A percentile compares a stretch with the other conserved stretches of the same genome.
phyloP scores from a whole-genome alignment of 257 asterid genomes.

The Avicennia marina region DNA sequence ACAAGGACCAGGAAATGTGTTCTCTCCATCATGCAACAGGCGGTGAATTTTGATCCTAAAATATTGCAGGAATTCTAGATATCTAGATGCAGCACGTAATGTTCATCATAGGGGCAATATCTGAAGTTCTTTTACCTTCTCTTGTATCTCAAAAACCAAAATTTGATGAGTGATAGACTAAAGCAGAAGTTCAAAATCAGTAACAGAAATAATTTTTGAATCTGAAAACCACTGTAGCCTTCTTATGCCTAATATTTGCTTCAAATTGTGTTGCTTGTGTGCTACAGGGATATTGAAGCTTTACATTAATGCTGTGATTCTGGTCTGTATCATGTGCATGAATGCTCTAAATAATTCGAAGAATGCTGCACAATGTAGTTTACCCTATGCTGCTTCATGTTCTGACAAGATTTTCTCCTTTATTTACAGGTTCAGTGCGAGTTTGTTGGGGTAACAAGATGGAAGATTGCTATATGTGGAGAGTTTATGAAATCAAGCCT shows the following conservation, averaged over 20 bases:
- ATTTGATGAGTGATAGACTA: conserved; percentile 2
- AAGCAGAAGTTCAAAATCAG: too few species aligned
- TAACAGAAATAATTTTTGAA: too few species aligned
- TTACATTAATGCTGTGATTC: too few species aligned
- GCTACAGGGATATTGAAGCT: too few species aligned
- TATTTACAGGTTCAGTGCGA: conserved; percentile 65
- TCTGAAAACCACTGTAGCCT: too few species aligned
- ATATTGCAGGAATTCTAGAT: neutral
- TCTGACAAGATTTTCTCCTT: conserved; percentile 2
- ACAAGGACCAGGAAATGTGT: too few species aligned
- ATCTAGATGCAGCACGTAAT: neutral
- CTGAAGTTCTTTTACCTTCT: neutral
- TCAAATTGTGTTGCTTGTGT: too few species aligned
- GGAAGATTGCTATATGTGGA: conserved; percentile 98
- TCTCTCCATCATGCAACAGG: too few species aligned
- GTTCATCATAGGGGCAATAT: neutral
- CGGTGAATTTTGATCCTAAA: neutral
- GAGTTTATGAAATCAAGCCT: conserved; percentile 82
- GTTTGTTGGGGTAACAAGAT: conserved; percentile 77
- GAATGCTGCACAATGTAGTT: too few species aligned
- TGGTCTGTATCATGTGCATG: too few species aligned
- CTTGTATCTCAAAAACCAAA: neutral
- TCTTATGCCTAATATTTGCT: too few species aligned
- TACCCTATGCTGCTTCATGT: conserved; percentile 12
- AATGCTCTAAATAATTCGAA: too few species aligned